Base-by-base conservation (phyloP, 768 basidiomycete genomes). In the Gelatoporia subvermispora region DNA sequence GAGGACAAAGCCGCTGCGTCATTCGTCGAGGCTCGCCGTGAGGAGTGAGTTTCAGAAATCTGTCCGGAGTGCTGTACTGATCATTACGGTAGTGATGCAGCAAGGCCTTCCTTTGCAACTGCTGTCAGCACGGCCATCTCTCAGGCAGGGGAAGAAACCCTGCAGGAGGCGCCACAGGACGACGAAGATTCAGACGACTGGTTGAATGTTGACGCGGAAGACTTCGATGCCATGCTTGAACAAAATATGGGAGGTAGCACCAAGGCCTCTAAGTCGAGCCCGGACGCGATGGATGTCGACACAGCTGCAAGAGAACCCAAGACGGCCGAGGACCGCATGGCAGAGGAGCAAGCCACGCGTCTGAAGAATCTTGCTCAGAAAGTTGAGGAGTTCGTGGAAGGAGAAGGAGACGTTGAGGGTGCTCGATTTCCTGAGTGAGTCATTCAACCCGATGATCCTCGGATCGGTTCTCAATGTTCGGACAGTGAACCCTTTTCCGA, bases 321-420 rank as follows among this genome's bases (percentile, higher is more conserved):
- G 38, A 62, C 58, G 20, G 60, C 66, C 2, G 79, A 80, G 60
- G 81, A 83, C 47, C 71, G 65, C 18, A 36, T 84, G 4, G 76
- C 79, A 7, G 76, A 79, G 22, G 75, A 79, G 50, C 86, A 91
- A 62, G 85, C 92, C 9, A 64, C 74, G 18, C 79, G 78, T 51
- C 68, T 98, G 24, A 82, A 81, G 56, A 76, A 78, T 51, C 74
- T 99, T 45, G 94, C 96, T 10, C 68, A 77, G 51, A 89, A 90
- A 62, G 91, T 99, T 1, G 86, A 89, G 57, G 71, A 72, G n/a
- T 99, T 99, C 61, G 84, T 99, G 2, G 83, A 92, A 56, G 93
- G 88, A 2, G 69, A 94, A 61, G 96, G 96, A 2, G 86, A 89
- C 50, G 51, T 96, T 8, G 86, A 91, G 53, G 96, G 96, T 3